A percentile compares a stretch with the other conserved stretches of the same genome.
Conservation (phyloP, 805 yeast genomes). For the Myxozyma monticola region DNA sequence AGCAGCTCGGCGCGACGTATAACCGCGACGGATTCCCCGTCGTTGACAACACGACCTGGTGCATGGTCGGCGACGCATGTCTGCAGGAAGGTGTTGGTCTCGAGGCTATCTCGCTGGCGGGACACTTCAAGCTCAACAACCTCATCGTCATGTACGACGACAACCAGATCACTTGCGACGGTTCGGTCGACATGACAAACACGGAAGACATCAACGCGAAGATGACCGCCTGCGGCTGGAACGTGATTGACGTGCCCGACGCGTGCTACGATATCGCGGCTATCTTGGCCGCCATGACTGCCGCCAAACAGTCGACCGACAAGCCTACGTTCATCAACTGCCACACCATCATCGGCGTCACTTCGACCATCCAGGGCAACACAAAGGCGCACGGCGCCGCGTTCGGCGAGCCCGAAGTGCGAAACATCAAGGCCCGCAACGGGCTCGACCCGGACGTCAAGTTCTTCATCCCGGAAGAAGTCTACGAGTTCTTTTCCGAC, state of each 20-base stretch:
- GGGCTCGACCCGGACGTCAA: no score
- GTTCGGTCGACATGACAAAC: constrained; percentile 29
- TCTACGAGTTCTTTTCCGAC: constrained; percentile 13
- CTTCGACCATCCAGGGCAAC: constrained; percentile 6
- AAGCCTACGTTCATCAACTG: constrained; percentile 44
- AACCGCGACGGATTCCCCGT: constrained; percentile 41
- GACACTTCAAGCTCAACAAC: constrained; percentile 43
- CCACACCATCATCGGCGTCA: constrained; percentile 33
- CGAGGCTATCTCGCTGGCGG: constrained; percentile 45
- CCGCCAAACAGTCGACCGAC: constrained; percentile 36
- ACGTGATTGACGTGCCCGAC: constrained; percentile 41
- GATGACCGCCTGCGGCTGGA: constrained; percentile 42
- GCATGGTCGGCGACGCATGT: constrained; percentile 46
- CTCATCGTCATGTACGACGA: constrained; percentile 43
- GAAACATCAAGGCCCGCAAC: constrained; percentile 6
- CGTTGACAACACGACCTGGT: constrained; percentile 38
- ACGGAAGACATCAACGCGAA: constrained; percentile 42
- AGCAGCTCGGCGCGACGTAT: constrained; percentile 41
- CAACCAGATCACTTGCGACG: constrained; percentile 32
- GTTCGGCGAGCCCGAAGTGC: constrained; percentile 12
- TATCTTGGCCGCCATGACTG: constrained; percentile 41
- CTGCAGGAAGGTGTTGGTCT: constrained; percentile 46
- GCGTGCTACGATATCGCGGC: constrained; percentile 40
- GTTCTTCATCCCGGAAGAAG: constrained; percentile 8
- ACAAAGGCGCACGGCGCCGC: constrained; percentile 19